Evolutionary conservation across 495 filamentous ascomycete genomes (phyloP), one percentile per base, ranked within the genome.

Genomic region (Penicillium ochrochloron): DNA sequence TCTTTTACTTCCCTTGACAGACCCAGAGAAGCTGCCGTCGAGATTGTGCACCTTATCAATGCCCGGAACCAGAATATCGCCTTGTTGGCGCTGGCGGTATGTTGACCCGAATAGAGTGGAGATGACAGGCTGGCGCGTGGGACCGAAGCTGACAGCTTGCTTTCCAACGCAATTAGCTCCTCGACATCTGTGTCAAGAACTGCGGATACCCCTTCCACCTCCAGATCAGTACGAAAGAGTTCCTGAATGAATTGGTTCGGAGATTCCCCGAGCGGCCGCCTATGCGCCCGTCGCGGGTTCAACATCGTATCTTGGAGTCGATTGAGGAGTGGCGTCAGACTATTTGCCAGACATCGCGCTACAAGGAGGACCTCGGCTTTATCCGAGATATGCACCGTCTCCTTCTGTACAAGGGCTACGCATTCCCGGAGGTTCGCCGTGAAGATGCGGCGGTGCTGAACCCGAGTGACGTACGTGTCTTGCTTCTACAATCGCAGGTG

Each of bases 121-220:
- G 57, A 61, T 59, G 63, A 64, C 56, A 72, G 51, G 61, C 66
- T 63, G 60, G 55, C 61, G 62, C 54, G 63, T 29, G 67, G 64
- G 51, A 29, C 62, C 62, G 42, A 62, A 35, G 56, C 73, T 79
- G 59, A 79, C 74, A 41, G 31, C 29, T 50, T 42, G 41, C 46
- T 73, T 78, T 52, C 76, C 64, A n/a, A 15, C 56, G n/a, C 39
- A 48, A 56, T 57, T 74, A 90, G 85, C 88, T 99, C 58, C 90
- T 99, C 72, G 95, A 99, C 73, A 98, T 98, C 54, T 98, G 94
- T 76, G 95, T 97, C 75, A 99, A 99, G 80, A 99, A 99, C 77
- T 99, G 95, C 87, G 95, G 95, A 69, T 99, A 99, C 78, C 93
- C 96, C 19, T 99, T 99, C 77, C 95, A 99, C 65, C 88, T 99